phyloP scores from a whole-genome alignment of 495 filamentous ascomycete genomes.

The Patellaria atrata region DNA sequence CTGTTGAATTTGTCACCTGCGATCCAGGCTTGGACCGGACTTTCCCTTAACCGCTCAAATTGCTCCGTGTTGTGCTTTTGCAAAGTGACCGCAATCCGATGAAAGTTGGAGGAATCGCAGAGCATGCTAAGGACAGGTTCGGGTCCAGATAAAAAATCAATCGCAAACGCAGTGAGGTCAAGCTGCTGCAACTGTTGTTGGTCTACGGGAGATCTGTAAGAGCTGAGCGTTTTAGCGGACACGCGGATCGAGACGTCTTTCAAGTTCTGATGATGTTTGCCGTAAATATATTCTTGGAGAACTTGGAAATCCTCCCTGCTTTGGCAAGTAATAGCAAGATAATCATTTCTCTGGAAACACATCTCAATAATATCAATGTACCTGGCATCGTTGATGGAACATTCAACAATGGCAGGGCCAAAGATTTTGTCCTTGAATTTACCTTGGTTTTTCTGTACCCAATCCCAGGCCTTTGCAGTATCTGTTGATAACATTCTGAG shows the following conservation, averaged over 20 bases:
- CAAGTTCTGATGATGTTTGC: conserved; percentile 36
- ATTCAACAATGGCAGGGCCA: conserved; percentile 70
- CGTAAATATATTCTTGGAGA: conserved; percentile 41
- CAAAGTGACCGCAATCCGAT: conserved; percentile 49
- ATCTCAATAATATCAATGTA: conserved; percentile 66
- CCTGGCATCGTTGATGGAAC: conserved; percentile 60
- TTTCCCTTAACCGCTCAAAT: conserved; percentile 42
- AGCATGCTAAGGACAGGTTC: conserved; percentile 79
- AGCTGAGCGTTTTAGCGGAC: conserved; percentile 32
- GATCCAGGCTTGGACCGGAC: conserved; percentile 45
- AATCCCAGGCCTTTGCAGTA: conserved; percentile 56
- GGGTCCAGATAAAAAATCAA: conserved; percentile 66
- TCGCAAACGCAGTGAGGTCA: conserved; percentile 68
- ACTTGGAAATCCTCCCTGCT: conserved; percentile 56
- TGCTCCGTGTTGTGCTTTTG: conserved; percentile 48
- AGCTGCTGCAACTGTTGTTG: conserved; percentile 38
- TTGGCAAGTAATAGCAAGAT: conserved; percentile 63
- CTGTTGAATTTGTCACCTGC: conserved; percentile 43
- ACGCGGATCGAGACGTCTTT: conserved; percentile 51
- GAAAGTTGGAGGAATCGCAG: conserved; percentile 49
- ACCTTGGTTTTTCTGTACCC: conserved; percentile 56
- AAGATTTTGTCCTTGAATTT: conserved; percentile 67
- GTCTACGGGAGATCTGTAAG: conserved; percentile 39
- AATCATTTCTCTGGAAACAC: conserved; percentile 45
- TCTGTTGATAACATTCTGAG: conserved; percentile 44